Base-by-base conservation (phyloP, 352 stramenopile species). In the Lagenidium sp. region DNA sequence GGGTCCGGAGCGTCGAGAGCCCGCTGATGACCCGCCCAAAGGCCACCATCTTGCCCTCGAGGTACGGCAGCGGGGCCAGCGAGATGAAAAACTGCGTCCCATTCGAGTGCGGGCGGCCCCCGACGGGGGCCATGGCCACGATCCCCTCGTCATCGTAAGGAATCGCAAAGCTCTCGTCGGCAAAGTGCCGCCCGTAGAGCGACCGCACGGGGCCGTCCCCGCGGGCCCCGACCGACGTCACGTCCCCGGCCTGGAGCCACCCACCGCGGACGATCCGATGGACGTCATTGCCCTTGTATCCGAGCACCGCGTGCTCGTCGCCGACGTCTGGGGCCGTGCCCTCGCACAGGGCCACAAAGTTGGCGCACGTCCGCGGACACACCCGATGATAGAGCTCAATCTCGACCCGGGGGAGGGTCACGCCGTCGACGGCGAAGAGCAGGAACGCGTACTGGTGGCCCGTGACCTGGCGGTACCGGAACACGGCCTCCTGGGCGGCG, bases 41-140 rank as follows among this genome's bases (percentile, higher is more conserved):
- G 12, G 75, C 78, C 23, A 91, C 78, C 67, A 85, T 86, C 23
- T 64, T 74, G 1, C 74, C 72, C 37, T 93, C 69, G 26, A 93
- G 57, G 49, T 55, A 86, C 6, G 72, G 64, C 41, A 82, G 52
- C 4, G 73, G 68, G 7, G 71, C 63, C 23, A 93, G 46, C 5
- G 96, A 99, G 56, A 99, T 98, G 72, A 99, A 99, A 63, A 99
- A 99, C 65, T 99, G 97, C 16, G 81, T 97, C 11, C 95, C 96
- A 47, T 99, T 99, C 5, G 97, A 98, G 54, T 97, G 84, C 16
- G 76, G 83, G n/a, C n/a, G n/a, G 0, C 20, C n/a, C 70, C 95
- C 56, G 45, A 57, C 75, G 57, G 99, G 99, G 23, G 96, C 96
- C 96, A 99, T 99, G 25, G 93, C 96, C 24, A 92, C 50, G 39